A percentile compares a stretch with the other conserved stretches of the same genome.
Conservation (phyloP, 179 eudicot species). For the Beta macrorhiza region DNA sequence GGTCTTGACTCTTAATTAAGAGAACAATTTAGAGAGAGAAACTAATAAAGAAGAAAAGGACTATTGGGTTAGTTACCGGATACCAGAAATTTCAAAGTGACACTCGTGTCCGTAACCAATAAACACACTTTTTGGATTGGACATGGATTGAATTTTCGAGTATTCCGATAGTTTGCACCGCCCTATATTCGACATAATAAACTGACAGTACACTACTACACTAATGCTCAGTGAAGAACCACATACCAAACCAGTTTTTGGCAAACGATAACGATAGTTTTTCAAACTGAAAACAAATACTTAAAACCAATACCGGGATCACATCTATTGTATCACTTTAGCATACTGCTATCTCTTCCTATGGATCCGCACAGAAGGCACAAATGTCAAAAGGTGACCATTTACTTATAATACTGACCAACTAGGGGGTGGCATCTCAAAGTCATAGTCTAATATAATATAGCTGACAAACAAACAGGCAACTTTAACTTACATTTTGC, state of each 20-base stretch:
- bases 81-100: too few species aligned
- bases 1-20: too few species aligned
- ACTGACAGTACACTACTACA: background rate
- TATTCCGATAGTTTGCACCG: too few species aligned
- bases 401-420: background rate
- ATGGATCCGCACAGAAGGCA: background rate
- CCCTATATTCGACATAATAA: too few species aligned
- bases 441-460: background rate
- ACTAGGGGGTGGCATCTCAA: background rate
- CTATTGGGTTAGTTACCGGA: too few species aligned
- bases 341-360: background rate
- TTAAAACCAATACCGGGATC: background rate
- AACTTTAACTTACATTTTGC: slow-evolving; percentile 58
- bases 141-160: too few species aligned
- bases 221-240: background rate
- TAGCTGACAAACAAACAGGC: background rate
- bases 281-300: background rate
- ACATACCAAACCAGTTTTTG: background rate
- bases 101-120: too few species aligned
- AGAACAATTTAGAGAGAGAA: too few species aligned
- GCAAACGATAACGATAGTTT: background rate
- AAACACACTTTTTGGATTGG: too few species aligned
- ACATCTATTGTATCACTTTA: background rate
- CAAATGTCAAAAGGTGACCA: background rate
- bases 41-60: too few species aligned